Evolutionary conservation across 768 basidiomycete genomes (phyloP), one percentile per base, ranked within the genome.

Genomic region (Psilocybe subaeruginosa): DNA sequence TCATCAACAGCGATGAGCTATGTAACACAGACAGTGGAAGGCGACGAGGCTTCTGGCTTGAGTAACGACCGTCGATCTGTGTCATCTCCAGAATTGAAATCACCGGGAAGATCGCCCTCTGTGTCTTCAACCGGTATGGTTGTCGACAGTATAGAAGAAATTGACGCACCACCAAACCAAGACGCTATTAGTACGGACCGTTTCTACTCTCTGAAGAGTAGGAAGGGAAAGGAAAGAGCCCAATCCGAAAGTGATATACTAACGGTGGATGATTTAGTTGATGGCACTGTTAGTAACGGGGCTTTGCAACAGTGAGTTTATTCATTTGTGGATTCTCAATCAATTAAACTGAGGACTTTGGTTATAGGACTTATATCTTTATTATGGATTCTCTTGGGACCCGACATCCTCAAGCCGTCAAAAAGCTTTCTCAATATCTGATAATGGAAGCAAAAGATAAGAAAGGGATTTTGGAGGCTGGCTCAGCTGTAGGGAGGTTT

Each of bases 331-430:
- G 7, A 30, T 3, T 31, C 30, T 46, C 1, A 35, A 35, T 53
- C 14, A n/a, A 23, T 45, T 37, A 50, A 51, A 30, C 39, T 58
- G 30, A 27, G 46, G 2, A 48, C 4, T 46, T 33, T 47, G 45
- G 11, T 56, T 8, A n/a, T 69, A 94, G 92, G 59, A 88, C 92
- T 5, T 87, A 85, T 64, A 89, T 99, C 35, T 88, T 95, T 70
- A 93, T 89, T 0, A 84, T 99, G 57, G 97, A 99, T 72, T 99
- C 97, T 1, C 81, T 99, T 49, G 90, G 91, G 4, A 77, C 78
- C 12, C 76, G 78, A n/a, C 96, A 98, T 73, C 79, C 80, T 0
- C 80, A 85, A 33, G 93, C 86, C 4, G 72, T 80, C 45, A 88
- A 77, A 51, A 81, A 80, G 35, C 82, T 99, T 17, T 74, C 73